Conservation (phyloP, 2,329 filamentous ascomycete species). For the Aspergillus udagawae region DNA sequence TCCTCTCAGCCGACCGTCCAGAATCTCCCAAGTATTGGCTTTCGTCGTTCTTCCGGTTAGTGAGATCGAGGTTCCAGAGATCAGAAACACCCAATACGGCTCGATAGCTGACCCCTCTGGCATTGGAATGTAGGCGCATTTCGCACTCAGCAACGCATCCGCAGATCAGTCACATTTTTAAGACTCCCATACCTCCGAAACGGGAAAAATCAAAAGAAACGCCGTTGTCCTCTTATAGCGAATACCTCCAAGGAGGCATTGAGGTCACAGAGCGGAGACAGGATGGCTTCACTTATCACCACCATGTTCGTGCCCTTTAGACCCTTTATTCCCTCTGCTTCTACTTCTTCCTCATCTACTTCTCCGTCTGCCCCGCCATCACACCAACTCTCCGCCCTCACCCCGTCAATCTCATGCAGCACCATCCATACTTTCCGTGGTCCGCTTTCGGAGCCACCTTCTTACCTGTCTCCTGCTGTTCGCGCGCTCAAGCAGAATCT, state of each 20-base stretch:
- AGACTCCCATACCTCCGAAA: conserved; percentile 7
- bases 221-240: conserved; percentile 1
- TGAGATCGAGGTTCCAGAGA: background rate
- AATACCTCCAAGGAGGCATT: background rate
- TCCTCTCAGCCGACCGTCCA: background rate
- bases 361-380: conserved; percentile 15
- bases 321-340: conserved; percentile 27
- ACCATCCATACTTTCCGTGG: conserved; percentile 29
- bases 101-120: conserved; percentile 7
- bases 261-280: conserved; percentile 3
- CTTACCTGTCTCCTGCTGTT: conserved; percentile 33
- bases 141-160: conserved; percentile 5
- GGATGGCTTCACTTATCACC: conserved; percentile 74
- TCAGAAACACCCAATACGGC: background rate
- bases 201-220: conserved; percentile 14
- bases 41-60: background rate
- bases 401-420: conserved; percentile 25
- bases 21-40: background rate
- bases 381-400: conserved; percentile 16
- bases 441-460: conserved; percentile 29
- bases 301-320: conserved; percentile 65
- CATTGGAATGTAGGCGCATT: conserved; percentile 24
- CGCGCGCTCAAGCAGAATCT: conserved; percentile 35
- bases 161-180: conserved; percentile 14
- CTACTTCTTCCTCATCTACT: conserved; percentile 21